phyloP scores from a whole-genome alignment of 2,329 filamentous ascomycete genomes.

The Exophiala alcalophila region DNA sequence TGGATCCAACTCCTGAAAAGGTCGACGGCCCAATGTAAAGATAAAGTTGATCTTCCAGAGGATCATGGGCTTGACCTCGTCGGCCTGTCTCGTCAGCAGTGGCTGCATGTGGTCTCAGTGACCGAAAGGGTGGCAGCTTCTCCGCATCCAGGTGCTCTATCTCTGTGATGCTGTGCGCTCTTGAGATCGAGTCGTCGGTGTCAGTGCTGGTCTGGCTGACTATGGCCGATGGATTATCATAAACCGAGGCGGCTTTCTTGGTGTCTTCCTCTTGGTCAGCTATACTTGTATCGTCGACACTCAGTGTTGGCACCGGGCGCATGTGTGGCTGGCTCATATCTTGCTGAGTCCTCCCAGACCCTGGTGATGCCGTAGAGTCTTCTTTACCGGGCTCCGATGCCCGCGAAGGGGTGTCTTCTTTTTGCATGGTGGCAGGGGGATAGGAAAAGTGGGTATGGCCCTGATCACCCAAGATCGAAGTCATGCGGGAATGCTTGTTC shows the following conservation, averaged over 20 bases:
- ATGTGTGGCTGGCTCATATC: conserved; percentile 11
- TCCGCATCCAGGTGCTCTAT: conserved; percentile 20
- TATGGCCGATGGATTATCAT: conserved; percentile 3
- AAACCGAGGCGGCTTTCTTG: not conserved
- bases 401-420: too few species aligned
- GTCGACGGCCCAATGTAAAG: conserved; percentile 70
- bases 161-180: conserved; percentile 8
- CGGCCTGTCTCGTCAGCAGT: conserved; percentile 27
- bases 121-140: conserved; percentile 29
- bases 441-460: conserved; percentile 54
- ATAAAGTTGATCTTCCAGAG: conserved; percentile 63
- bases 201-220: conserved; percentile 18
- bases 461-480: conserved; percentile 59
- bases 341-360: conserved; percentile 53
- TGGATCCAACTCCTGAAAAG: conserved; percentile 46
- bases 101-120: conserved; percentile 19
- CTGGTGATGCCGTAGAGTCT: conserved; percentile 49
- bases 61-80: conserved; percentile 62
- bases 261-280: not conserved
- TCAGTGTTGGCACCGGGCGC: conserved; percentile 17
- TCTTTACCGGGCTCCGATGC: conserved; percentile 43
- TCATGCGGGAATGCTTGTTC: conserved; percentile 52
- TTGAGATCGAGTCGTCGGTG: conserved; percentile 19
- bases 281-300: conserved; percentile 22
- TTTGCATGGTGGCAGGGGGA: conserved; percentile 54